A percentile compares a stretch with the other conserved stretches of the same genome.
Evolutionary conservation across 352 stramenopile species (phyloP).

Genomic region (Phytophthora megakarya): DNA sequence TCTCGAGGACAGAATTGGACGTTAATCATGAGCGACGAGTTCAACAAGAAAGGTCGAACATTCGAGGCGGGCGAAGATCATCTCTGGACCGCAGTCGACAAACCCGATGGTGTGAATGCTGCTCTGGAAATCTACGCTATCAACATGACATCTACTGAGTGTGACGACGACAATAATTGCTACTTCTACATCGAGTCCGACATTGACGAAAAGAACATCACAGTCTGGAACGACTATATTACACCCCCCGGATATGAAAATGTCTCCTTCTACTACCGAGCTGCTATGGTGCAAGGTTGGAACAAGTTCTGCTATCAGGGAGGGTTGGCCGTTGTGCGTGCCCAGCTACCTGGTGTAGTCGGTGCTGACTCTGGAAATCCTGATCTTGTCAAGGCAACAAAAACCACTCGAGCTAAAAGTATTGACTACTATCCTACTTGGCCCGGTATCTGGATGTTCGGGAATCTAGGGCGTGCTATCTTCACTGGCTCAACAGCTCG

Average conservation of each 20-base stretch:
- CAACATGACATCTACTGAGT: constrained; percentile 18
- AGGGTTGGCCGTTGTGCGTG: neutral
- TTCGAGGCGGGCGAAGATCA: constrained; percentile 19
- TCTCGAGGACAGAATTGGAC: constrained; percentile 9
- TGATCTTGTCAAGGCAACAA: constrained; percentile 5
- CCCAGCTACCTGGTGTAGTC: constrained; percentile 2
- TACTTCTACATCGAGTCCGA: constrained; percentile 53
- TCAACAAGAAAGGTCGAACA: constrained; percentile 11
- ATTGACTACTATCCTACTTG: constrained; percentile 11
- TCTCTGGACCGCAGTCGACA: constrained; percentile 17
- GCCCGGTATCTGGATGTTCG: constrained; percentile 30
- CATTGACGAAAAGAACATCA: constrained; percentile 22
- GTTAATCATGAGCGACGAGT: constrained; percentile 19
- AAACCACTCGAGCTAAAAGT: constrained; percentile 1
- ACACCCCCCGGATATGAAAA: constrained; percentile 3
- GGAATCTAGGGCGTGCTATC: constrained; percentile 92
- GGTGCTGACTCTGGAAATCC: constrained; percentile 5
- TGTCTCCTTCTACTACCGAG: constrained; percentile 44
- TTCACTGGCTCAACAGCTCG: constrained; percentile 93
- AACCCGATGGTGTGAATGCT: constrained; percentile 17
- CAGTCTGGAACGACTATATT: constrained; percentile 9
- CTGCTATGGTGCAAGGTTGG: constrained; percentile 88
- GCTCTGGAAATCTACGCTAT: constrained; percentile 16
- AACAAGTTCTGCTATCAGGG: constrained; percentile 94
- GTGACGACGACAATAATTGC: constrained; percentile 26